Base-by-base conservation (phyloP, 306 rosid genomes). In the Begonia masoniana region DNA sequence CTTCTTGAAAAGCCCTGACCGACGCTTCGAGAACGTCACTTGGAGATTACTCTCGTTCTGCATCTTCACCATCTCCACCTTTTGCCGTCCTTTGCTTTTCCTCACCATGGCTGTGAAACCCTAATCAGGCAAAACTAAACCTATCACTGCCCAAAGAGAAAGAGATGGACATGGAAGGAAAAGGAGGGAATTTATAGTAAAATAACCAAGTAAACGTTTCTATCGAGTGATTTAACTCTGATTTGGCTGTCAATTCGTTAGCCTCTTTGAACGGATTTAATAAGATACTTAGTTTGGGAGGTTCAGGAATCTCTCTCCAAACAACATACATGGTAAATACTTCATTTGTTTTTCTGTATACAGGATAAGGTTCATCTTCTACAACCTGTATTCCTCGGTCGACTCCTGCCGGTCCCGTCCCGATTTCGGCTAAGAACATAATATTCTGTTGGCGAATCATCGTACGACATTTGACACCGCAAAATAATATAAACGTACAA, bases 1-100 rank as follows among this genome's bases (percentile, higher is more conserved):
- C 46, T 82, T 82, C 60, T 82, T 82, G 56, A 82, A 82, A 1
- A 82, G 68, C 2, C 89, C 80, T 0, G 71, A 59, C 0, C 85
- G 66, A 8, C 91, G 80, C 65, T 82, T 82, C 0, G 91, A 82
- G 71, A 82, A 82, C 0, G 91, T 76, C 12, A 82, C 85, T 24
- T 78, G 80, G 12, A 73, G 76, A 51, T 67, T 71, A 51, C 77
- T 54, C 43, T 82, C 91, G 41, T 70, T 68, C 52, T 62, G 68
- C 71, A 73, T 68, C 56, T 68, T 64, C 62, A 57, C 71, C 70
- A 82, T 78, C 62, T 73, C 72, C 21, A 82, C 76, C 64, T 73
- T 82, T n/a, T 76, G 67, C 6, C 89, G 71, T 6, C 91, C 85
- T 74, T 61, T 69, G 41, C 49, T 72, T 23, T 55, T 59, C 74